Conservation (phyloP, 2,329 filamentous ascomycete species). For the Dothideomycetes sp. region DNA sequence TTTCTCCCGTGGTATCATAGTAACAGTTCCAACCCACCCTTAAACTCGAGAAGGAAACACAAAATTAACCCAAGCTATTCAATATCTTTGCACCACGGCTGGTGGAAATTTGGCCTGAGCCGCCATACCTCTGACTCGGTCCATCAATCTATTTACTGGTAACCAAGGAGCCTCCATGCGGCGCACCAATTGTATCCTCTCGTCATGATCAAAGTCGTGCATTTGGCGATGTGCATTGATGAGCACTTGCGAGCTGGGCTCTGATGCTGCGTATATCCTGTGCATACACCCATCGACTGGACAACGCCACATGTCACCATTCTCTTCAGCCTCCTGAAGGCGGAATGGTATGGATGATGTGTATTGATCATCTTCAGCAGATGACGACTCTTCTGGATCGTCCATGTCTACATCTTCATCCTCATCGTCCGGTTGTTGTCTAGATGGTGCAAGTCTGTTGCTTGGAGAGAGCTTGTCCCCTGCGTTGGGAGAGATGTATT, state of each 20-base stretch:
- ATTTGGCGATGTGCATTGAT: constrained; percentile 54
- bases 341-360: not conserved
- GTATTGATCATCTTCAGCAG: not conserved
- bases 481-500: constrained; percentile 15
- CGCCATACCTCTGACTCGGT: constrained; percentile 36
- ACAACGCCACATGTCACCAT: constrained; percentile 54
- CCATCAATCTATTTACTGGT: constrained; percentile 37
- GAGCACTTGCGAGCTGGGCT: constrained; percentile 44
- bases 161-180: constrained; percentile 45
- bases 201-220: constrained; percentile 50
- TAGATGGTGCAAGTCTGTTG: not conserved
- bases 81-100: constrained; percentile 14
- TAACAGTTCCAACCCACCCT: constrained; percentile 4
- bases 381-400: not conserved
- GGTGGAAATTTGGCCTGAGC: constrained; percentile 17
- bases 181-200: constrained; percentile 43
- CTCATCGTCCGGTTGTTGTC: constrained; percentile 9
- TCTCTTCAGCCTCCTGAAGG: not conserved
- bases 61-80: constrained; percentile 5
- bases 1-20: constrained; percentile 11
- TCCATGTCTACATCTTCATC: constrained; percentile 3
- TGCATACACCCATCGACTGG: constrained; percentile 55
- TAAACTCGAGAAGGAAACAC: not conserved
- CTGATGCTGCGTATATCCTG: constrained; percentile 54
- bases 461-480: not conserved